A percentile compares a stretch with the other conserved stretches of the same genome.
Conservation (phyloP, 2,329 filamentous ascomycete species). For the Fusarium ramigenum region DNA sequence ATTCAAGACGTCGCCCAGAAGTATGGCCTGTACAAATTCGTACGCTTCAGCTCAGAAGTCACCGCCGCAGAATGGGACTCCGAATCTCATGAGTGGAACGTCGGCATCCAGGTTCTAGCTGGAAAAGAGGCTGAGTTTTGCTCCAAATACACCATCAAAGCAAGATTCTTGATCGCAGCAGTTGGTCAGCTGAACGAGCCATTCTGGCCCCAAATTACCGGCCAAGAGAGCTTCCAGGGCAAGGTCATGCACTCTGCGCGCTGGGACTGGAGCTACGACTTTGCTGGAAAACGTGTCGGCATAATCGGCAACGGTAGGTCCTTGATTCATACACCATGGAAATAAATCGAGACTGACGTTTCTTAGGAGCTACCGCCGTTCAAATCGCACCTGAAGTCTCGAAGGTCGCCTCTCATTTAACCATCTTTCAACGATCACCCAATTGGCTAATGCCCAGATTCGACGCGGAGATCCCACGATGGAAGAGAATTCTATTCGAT, state of each 20-base stretch:
- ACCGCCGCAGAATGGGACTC: not conserved
- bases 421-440: not conserved
- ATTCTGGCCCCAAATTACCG: not conserved
- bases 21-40: not conserved
- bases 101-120: not conserved
- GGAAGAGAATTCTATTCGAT: not conserved
- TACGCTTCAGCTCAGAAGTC: not conserved
- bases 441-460: not conserved
- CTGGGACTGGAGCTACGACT: not conserved
- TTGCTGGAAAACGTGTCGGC: not conserved
- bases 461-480: not conserved
- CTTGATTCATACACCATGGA: accelerated
- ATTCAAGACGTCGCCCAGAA: not conserved
- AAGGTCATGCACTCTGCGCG: not conserved
- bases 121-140: not conserved
- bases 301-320: not conserved
- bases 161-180: not conserved
- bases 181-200: not conserved
- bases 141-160: accelerated
- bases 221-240: not conserved
- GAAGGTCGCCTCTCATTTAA: not conserved
- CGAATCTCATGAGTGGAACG: accelerated
- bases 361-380: not conserved
- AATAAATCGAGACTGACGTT: not conserved
- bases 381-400: not conserved